phyloP scores from a whole-genome alignment of 2,329 filamentous ascomycete species.

The Arachnomyces sp. region DNA sequence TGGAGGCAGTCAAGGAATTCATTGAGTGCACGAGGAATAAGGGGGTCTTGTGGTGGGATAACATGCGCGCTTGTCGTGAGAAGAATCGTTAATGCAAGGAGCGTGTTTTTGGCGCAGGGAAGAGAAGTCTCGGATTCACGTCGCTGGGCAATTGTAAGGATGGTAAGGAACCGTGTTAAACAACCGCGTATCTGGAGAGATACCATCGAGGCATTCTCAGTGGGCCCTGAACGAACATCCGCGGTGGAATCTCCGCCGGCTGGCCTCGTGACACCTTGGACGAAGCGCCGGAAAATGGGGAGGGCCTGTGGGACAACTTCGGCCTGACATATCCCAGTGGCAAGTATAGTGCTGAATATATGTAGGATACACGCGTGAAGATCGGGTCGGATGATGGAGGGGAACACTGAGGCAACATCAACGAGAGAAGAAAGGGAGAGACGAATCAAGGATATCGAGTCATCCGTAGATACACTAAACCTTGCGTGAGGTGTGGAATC shows the following conservation, averaged over 20 bases:
- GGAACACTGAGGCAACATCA: slow-evolving; percentile 91
- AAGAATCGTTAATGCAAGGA: slow-evolving; percentile 80
- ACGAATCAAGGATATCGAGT: slow-evolving; percentile 71
- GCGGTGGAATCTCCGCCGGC: slow-evolving; percentile 10
- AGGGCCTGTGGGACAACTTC: slow-evolving; percentile 82
- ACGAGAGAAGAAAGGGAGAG: slow-evolving; percentile 80
- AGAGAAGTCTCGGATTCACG: slow-evolving; percentile 62
- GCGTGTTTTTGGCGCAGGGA: slow-evolving; percentile 82
- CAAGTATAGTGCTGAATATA: slow-evolving; percentile 88
- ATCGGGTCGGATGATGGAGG: slow-evolving; percentile 91
- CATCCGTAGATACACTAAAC: slow-evolving; percentile 69
- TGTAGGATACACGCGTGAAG: slow-evolving; percentile 94
- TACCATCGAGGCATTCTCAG: slow-evolving; percentile 38
- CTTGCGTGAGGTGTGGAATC: slow-evolving; percentile 53
- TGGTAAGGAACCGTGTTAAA: slow-evolving; percentile 71
- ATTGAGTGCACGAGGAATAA: slow-evolving; percentile 65
- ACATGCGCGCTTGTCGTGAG: slow-evolving; percentile 71
- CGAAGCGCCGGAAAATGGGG: slow-evolving; percentile 84
- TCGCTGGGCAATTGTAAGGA: slow-evolving; percentile 45
- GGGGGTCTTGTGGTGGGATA: slow-evolving; percentile 64
- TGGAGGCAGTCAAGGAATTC: slow-evolving; percentile 76
- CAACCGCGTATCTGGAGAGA: slow-evolving; percentile 72
- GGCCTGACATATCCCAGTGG: slow-evolving; percentile 77
- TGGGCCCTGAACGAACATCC: slow-evolving; percentile 11
- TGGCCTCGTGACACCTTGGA: slow-evolving; percentile 58